Conservation (phyloP, 371 early-diverging fungal species). For the Mortierella sp. region DNA sequence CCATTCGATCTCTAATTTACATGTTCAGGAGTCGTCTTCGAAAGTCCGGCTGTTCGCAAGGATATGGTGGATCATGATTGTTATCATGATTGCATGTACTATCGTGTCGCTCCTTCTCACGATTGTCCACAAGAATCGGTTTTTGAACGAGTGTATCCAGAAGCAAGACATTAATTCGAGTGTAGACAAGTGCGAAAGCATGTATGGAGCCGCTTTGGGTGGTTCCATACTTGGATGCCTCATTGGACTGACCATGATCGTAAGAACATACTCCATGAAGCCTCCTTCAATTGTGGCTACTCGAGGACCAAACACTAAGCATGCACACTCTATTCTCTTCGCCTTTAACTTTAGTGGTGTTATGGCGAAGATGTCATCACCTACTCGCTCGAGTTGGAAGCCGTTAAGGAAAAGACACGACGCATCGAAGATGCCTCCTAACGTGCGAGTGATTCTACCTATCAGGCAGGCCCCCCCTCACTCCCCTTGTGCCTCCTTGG, state of each 20-base stretch:
- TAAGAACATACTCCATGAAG: conserved; percentile 19
- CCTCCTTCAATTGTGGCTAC: too few relatives aligned
- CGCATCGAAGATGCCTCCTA: neutral
- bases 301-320: too few relatives aligned
- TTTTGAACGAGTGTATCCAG: conserved; percentile 20
- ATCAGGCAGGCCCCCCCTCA: too few relatives aligned
- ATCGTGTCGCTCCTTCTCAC: conserved; percentile 35
- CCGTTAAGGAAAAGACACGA: conserved; percentile 20
- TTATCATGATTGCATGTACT: conserved; percentile 33
- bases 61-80: conserved; percentile 43
- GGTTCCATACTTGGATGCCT: conserved; percentile 44
- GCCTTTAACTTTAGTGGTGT: conserved; percentile 23
- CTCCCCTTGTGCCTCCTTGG: too few relatives aligned
- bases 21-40: conserved; percentile 30
- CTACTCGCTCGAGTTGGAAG: conserved; percentile 29
- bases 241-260: conserved; percentile 46
- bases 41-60: conserved; percentile 38
- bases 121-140: conserved; percentile 26
- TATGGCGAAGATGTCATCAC: conserved; percentile 40
- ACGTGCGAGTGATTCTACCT: neutral
- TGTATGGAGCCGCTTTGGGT: conserved; percentile 36
- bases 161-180: conserved; percentile 20
- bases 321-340: neutral
- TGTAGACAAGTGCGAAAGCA: conserved; percentile 18
- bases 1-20: too few relatives aligned